Percentiles rank a stretch among this genome's conserved stretches.
Evolutionary conservation across 768 basidiomycete genomes (phyloP).

Genomic region (Boletus sensibilis): DNA sequence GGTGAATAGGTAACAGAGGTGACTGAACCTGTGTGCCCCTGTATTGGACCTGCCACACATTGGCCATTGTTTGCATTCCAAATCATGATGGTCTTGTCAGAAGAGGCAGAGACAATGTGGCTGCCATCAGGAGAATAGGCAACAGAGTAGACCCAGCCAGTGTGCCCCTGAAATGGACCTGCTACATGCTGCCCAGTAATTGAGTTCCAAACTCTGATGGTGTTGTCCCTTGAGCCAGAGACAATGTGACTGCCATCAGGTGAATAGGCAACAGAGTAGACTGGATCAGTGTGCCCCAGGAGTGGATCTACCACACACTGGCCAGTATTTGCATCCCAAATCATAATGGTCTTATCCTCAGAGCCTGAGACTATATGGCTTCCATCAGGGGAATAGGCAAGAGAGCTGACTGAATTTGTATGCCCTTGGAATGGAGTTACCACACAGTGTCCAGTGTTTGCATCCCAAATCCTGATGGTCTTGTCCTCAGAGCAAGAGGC

Average conservation of each 20-base stretch:
- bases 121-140: slow-evolving; percentile 27
- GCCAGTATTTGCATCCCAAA: slow-evolving; percentile 17
- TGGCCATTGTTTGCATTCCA: slow-evolving; percentile 19
- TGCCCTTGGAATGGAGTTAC: slow-evolving; percentile 8
- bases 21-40: slow-evolving; percentile 15
- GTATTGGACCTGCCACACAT: slow-evolving; percentile 14
- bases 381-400: slow-evolving; percentile 18
- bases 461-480: slow-evolving; percentile 18
- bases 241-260: slow-evolving; percentile 21
- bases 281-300: neutral
- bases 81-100: slow-evolving; percentile 18
- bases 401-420: neutral
- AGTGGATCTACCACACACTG: slow-evolving; percentile 9
- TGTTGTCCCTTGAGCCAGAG: slow-evolving; percentile 14
- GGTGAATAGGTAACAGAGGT: slow-evolving; percentile 14
- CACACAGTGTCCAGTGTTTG: slow-evolving; percentile 5
- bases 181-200: slow-evolving; percentile 6
- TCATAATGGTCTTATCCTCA: neutral
- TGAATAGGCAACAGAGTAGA: slow-evolving; percentile 21
- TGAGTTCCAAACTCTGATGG: slow-evolving; percentile 23
- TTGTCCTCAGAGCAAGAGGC: slow-evolving; percentile 20
- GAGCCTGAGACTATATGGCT: slow-evolving; percentile 14
- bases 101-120: slow-evolving; percentile 25
- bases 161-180: slow-evolving; percentile 10
- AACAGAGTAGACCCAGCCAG: slow-evolving; percentile 9